Base-by-base conservation (phyloP, 83 land plant genomes). In the Picea abies region DNA sequence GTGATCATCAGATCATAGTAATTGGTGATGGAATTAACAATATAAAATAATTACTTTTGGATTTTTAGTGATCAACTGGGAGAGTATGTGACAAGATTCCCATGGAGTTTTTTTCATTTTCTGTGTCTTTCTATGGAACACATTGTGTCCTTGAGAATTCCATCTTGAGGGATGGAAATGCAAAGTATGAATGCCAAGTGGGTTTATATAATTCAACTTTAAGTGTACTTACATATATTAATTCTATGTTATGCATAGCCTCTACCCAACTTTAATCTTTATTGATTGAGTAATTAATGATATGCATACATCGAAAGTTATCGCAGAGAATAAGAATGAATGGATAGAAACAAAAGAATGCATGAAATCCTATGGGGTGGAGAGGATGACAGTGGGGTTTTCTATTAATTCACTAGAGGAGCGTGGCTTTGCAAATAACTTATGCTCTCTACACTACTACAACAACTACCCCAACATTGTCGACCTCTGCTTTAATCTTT, bases 381-480 rank as follows among this genome's bases (percentile, higher is more conserved):
- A 67, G 4, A 67, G 71, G 32, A 29, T 67, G 4, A 35, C 12
- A 29, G 15, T 67, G 14, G 71, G 71, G 32, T 2, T 67, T 4
- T 67, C 71, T 15, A 29, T 14, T 0, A 35, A 67, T 29, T 16
- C 37, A 8, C 71, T 67, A 67, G 15, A 4, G 15, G 71, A 67
- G 11, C 6, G 47, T 44, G 47, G 23, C 23, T 90, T 92, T 87
- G 82, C 88, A 69, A 60, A 76, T 69, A 89, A 87, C 82, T 90
- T 94, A 83, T 94, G 96, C 92, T 87, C 94, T 29, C 78, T 86
- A 0, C 70, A 69, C 22, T 94, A 94, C 86, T 84, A 86, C 84
- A 73, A 72, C 56, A 88, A 86, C 65, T 94, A 94, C 90, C 96
- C 93, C 69, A 94, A 94, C 84, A 85, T 94, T 58, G 84, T 88